Percentiles rank a stretch among this genome's conserved stretches.
Conservation (phyloP, 2,329 filamentous ascomycete species). For the Sclerotinia borealis region DNA sequence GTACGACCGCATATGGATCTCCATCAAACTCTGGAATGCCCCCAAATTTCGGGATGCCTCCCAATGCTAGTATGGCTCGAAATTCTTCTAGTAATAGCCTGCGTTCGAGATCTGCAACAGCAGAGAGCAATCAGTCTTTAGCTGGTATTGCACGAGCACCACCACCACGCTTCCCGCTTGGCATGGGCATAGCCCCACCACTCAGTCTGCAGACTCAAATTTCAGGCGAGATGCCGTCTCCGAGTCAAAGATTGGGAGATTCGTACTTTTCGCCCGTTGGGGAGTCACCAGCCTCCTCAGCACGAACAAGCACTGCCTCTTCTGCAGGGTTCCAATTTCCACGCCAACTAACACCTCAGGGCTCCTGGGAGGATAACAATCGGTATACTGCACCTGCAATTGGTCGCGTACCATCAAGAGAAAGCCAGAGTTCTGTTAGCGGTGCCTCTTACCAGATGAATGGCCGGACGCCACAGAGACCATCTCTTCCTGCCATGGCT, state of each 20-base stretch:
- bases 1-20: conserved; percentile 30
- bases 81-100: conserved; percentile 71
- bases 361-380: conserved; percentile 64
- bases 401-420: conserved; percentile 72
- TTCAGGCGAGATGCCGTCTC: conserved; percentile 34
- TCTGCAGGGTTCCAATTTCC: conserved; percentile 52
- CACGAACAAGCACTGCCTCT: conserved; percentile 43
- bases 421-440: conserved; percentile 57
- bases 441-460: conserved; percentile 48
- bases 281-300: conserved; percentile 70
- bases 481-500: conserved; percentile 70
- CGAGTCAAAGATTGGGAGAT: conserved; percentile 40
- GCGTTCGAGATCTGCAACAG: conserved; percentile 69
- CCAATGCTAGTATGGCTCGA: conserved; percentile 51
- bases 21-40: conserved; percentile 34
- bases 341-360: conserved; percentile 63
- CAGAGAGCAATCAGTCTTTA: conserved; percentile 58
- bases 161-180: conserved; percentile 63
- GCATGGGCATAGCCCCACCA: conserved; percentile 37
- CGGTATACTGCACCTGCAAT: conserved; percentile 86
- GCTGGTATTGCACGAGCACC: conserved; percentile 52
- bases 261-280: conserved; percentile 90
- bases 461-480: conserved; percentile 64
- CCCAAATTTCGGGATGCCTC: conserved; percentile 6
- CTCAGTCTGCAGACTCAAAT: conserved; percentile 64